These are phyloP conservation scores for Agrocybe pediades DNA, from an alignment of 768 basidiomycete genomes.

Conservation along the genomic window DNA sequence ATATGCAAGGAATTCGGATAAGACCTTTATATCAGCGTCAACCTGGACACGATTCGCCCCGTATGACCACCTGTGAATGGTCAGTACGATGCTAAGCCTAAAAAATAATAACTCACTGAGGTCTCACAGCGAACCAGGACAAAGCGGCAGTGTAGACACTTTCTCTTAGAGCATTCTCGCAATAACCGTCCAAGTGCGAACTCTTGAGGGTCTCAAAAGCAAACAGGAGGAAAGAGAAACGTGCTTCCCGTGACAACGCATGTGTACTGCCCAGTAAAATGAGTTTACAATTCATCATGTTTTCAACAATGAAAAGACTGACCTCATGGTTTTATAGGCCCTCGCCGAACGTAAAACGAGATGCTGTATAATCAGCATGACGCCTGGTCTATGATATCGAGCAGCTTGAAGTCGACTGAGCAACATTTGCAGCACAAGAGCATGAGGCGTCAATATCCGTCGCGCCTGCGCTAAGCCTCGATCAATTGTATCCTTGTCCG, in stretches of 20 bases:
- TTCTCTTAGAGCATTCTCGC: conserved; percentile 76
- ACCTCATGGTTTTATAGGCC: conserved; percentile 79
- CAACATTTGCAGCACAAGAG: conserved; percentile 82
- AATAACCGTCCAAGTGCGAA: conserved; percentile 79
- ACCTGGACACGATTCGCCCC: conserved; percentile 94
- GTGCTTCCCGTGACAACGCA: conserved; percentile 84
- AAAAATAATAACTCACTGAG: conserved; percentile 67
- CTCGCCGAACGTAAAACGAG: conserved; percentile 81
- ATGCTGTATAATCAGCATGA: conserved; percentile 85
- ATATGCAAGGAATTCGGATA: conserved; percentile 81
- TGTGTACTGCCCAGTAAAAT: conserved; percentile 65
- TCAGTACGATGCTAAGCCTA: not conserved
- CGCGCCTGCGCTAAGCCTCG: conserved; percentile 68
- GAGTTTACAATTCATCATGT: not conserved
- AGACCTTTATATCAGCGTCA: conserved; percentile 82
- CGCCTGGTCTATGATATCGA: conserved; percentile 79
- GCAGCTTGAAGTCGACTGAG: conserved; percentile 93
- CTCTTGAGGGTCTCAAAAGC: conserved; percentile 92
- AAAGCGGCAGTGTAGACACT: conserved; percentile 79
- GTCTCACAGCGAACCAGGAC: conserved; percentile 91
- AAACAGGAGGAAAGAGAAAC: conserved; percentile 90
- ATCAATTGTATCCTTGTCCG: conserved; percentile 83
- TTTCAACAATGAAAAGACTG: conserved; percentile 10
- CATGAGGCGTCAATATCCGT: conserved; percentile 80
- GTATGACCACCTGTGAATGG: conserved; percentile 79